Base-by-base conservation (phyloP, 768 basidiomycete species). In the Lactarius akahatsu region DNA sequence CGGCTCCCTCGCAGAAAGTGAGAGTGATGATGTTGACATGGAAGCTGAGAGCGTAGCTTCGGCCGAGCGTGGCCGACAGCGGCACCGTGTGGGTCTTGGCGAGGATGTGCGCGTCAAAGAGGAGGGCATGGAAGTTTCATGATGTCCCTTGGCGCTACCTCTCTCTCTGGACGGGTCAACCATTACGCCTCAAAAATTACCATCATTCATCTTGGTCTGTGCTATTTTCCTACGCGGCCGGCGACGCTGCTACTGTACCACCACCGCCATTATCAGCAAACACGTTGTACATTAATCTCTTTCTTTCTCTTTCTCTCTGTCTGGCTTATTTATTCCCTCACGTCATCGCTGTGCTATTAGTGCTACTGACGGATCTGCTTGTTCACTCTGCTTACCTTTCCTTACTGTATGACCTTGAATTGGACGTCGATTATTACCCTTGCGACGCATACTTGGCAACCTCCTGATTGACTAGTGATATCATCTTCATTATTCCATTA, bases 51-150 rank as follows among this genome's bases (percentile, higher is more conserved):
- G 47, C 10, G 23, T 43, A 36, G n/a, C 56, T 26, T 30, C 61
- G 28, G 58, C 50, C 23, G 68, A 67, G 40, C 65, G 68, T 10
- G 68, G 60, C 36, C 65, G 68, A 16, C 65, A 66, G 18, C 64
- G 67, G 59, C 65, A 69, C 59, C 68, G 68, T 26, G 28, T 38
- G 9, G 57, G 67, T 13, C 58, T 61, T 45, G 59, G 55, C 0
- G 68, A 69, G 38, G 68, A 62, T 56, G 57, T 69, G 41, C 68
- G 61, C 55, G 40, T 69, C 30, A 69, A 69, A 52, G 60, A 69
- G 57, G 68, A 69, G 61, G 68, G 68, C 13, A 69, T 69, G 68
- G 68, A 69, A 41, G 65, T 69, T 36, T 69, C 68, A 59, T 69
- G 68, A 69, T 52, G 23, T n/a, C 26, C 18, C n/a, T 52, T 34